These are phyloP conservation scores for Cladosporium halotolerans DNA, from an alignment of 2,329 filamentous ascomycete species.

Conservation along the genomic window DNA sequence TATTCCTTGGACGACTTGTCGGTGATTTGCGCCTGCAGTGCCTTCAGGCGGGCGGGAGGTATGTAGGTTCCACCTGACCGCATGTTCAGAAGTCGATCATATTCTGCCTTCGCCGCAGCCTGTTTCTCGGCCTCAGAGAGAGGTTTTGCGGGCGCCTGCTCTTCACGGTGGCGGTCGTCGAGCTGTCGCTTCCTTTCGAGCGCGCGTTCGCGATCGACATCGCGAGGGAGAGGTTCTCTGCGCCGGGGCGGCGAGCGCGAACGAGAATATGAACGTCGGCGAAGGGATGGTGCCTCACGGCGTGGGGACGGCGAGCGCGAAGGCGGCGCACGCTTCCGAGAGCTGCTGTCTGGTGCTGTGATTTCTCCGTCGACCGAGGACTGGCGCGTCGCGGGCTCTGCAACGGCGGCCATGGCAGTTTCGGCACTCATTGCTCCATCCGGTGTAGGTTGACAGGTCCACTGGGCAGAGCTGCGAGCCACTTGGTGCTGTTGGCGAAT, in stretches of 20 bases:
- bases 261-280: constrained; percentile 27
- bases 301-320: constrained; percentile 32
- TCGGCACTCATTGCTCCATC: neutral
- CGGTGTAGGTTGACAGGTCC: neutral
- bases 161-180: constrained; percentile 34
- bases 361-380: constrained; percentile 1
- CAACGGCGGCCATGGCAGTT: constrained; percentile 11
- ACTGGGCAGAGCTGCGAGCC: neutral
- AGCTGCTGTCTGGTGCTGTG: constrained; percentile 15
- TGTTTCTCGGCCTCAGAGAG: constrained; percentile 76
- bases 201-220: constrained; percentile 45
- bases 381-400: neutral
- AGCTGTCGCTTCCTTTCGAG: constrained; percentile 49
- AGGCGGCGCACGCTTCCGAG: constrained; percentile 28
- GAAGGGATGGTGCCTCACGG: constrained; percentile 28
- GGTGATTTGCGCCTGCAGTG: constrained; percentile 92
- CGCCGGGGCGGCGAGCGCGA: constrained; percentile 27
- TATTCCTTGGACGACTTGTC: constrained; percentile 96
- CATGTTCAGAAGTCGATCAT: constrained; percentile 85
- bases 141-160: constrained; percentile 45
- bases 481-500: neutral
- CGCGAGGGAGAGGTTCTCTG: constrained; percentile 38
- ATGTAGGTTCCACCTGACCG: constrained; percentile 96
- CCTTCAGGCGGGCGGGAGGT: constrained; percentile 80
- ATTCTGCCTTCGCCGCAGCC: constrained; percentile 82